Conservation (phyloP, 257 asterid species). For the Ehretia macrophylla region DNA sequence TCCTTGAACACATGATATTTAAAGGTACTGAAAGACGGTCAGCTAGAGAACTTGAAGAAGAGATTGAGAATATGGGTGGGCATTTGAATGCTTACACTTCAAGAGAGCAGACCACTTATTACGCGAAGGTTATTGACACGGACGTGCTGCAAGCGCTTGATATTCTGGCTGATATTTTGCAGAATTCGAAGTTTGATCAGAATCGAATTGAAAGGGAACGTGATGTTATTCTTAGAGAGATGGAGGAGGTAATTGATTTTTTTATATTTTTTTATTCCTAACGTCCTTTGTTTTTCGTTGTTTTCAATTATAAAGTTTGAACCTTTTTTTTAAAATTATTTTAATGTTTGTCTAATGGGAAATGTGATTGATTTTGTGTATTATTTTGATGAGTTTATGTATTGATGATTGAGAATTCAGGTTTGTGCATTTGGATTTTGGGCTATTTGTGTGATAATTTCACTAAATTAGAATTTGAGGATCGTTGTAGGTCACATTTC, state of each 20-base stretch:
- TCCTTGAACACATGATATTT: constrained; percentile 92
- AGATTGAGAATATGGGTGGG: constrained; percentile 96
- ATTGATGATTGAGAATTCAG: too few relatives aligned
- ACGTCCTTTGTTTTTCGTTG: too few relatives aligned
- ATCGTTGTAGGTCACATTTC: too few relatives aligned
- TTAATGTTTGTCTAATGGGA: too few relatives aligned
- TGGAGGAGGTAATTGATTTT: constrained; percentile 73
- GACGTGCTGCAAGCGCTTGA: constrained; percentile 65
- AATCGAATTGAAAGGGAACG: constrained; percentile 68
- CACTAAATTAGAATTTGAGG: too few relatives aligned
- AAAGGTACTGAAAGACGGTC: constrained; percentile 77
- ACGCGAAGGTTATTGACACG: constrained; percentile 69
- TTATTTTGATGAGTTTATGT: too few relatives aligned
- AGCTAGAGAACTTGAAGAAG: constrained; percentile 79
- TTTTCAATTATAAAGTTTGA: neutral
- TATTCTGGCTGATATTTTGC: constrained; percentile 79
- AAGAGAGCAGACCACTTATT: constrained; percentile 88
- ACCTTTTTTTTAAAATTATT: neutral
- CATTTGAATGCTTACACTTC: constrained; percentile 94
- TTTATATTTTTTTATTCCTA: too few relatives aligned
- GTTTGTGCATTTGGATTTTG: too few relatives aligned
- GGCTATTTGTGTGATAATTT: too few relatives aligned
- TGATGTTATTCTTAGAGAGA: constrained; percentile 85
- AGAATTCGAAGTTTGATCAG: constrained; percentile 72
- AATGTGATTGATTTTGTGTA: too few relatives aligned